These are phyloP conservation scores for Corymbia citriodora DNA, from an alignment of 441 rosid species.

Conservation along the genomic window DNA sequence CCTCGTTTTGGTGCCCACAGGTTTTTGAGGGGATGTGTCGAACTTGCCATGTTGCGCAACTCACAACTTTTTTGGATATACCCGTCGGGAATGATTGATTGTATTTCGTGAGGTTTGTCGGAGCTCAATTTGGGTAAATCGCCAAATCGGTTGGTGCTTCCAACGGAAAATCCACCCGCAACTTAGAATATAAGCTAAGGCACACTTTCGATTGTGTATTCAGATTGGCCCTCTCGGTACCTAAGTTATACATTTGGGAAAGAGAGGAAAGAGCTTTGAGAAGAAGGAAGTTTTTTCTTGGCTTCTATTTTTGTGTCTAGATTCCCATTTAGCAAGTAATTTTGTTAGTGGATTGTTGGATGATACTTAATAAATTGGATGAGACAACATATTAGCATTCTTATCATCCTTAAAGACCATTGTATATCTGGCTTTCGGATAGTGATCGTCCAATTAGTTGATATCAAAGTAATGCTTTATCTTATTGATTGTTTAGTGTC, in stretches of 20 bases:
- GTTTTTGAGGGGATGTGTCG: background rate
- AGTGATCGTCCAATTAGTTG: fast-evolving
- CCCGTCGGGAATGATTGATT: background rate
- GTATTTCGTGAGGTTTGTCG: background rate
- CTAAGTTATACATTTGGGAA: background rate
- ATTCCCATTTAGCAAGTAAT: background rate
- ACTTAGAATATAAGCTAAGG: background rate
- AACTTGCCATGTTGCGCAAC: background rate
- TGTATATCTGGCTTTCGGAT: background rate
- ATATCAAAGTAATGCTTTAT: background rate
- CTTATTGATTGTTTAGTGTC: background rate
- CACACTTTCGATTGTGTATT: background rate
- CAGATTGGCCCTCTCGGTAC: background rate
- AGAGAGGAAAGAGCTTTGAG: background rate
- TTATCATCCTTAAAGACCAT: background rate
- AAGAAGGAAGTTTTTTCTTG: fast-evolving
- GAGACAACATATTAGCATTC: background rate
- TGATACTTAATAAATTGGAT: background rate
- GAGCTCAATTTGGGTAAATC: background rate
- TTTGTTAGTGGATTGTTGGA: background rate
- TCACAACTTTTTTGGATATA: background rate
- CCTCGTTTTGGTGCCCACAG: background rate
- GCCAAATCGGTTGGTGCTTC: background rate
- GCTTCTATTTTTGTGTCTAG: background rate
- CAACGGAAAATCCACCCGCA: background rate